Evolutionary conservation across 768 basidiomycete genomes (phyloP), one percentile per base, ranked within the genome.

Genomic region (Podaxis mareebaensis): DNA sequence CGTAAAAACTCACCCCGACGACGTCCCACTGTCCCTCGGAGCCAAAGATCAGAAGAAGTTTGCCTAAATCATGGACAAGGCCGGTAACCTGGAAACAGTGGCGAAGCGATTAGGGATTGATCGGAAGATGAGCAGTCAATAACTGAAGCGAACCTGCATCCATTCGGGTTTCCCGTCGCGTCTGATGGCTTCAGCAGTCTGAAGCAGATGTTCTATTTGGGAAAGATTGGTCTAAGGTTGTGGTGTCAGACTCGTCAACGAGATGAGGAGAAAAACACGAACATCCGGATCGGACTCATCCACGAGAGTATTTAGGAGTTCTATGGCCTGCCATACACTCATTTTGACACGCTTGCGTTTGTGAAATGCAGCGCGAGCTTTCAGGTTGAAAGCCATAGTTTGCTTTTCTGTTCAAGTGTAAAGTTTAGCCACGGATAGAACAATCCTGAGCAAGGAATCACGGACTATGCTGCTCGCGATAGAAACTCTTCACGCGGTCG

Each of bases 21-120:
- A 96, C 94, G 66, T 95, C 94, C 95, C 95, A 96, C 76, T 96
- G 94, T 5, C 94, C 94, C 72, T 92, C 81, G 2, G 92, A 91
- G 30, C 88, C 91, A 71, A 93, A 94, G 66, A 96, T 81, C 72
- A 88, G 85, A 13, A 96, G 76, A 4, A 96, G 82, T 73, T 96
- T 96, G 59, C 95, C 95, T 53, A 96, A 85, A 74, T 96, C 94
- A 69, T 96, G 94, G 44, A 95, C 83, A 20, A 95, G 83, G 3
- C 93, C 93, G 33, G 91, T 85, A 61, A 93, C 84, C 79, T 85
- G 70, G 6, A 26, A 48, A 22, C 30, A 36, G 30, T 53, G 17
- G 0, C 40, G 20, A 46, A 20, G 44, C 44, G 44, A 46, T 46
- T 20, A 46, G 44, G 7, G 4, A 8, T 8, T 46, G 20, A 46